Evolutionary conservation across 2,329 filamentous ascomycete genomes (phyloP).

Genomic region (Macrophomina tecta): DNA sequence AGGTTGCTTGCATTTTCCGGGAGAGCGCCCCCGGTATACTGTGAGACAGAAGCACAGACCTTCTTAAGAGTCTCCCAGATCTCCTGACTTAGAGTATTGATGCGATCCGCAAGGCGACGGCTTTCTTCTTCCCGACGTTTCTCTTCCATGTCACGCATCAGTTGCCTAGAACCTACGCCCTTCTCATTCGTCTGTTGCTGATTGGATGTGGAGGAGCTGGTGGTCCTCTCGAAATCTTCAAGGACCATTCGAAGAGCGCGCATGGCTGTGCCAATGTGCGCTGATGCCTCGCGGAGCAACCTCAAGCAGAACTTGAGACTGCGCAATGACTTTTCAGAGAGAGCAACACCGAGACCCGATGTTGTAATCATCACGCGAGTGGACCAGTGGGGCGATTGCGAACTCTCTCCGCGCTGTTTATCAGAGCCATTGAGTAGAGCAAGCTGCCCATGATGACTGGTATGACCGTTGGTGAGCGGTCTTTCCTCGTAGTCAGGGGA

Average conservation of each 20-base stretch:
- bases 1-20: conserved; percentile 86
- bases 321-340: conserved; percentile 85
- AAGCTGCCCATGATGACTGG: neutral
- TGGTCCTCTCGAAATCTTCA: conserved; percentile 74
- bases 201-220: conserved; percentile 36
- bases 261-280: conserved; percentile 78
- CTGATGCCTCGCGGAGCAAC: conserved; percentile 82
- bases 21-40: conserved; percentile 87
- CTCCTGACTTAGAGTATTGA: conserved; percentile 65
- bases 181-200: conserved; percentile 31
- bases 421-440: conserved; percentile 31
- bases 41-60: conserved; percentile 83
- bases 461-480: conserved; percentile 35
- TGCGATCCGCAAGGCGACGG: conserved; percentile 74
- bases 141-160: conserved; percentile 27
- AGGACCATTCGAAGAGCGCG: conserved; percentile 75
- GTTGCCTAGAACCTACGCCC: conserved; percentile 30
- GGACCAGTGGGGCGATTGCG: conserved; percentile 66
- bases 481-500: conserved; percentile 77
- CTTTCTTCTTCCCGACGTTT: conserved; percentile 21
- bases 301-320: conserved; percentile 84
- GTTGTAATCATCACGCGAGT: conserved; percentile 88
- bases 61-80: conserved; percentile 68
- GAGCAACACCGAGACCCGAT: conserved; percentile 86
- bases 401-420: conserved; percentile 34